phyloP scores from a whole-genome alignment of 495 filamentous ascomycete species.

The Penicillium argentinense region DNA sequence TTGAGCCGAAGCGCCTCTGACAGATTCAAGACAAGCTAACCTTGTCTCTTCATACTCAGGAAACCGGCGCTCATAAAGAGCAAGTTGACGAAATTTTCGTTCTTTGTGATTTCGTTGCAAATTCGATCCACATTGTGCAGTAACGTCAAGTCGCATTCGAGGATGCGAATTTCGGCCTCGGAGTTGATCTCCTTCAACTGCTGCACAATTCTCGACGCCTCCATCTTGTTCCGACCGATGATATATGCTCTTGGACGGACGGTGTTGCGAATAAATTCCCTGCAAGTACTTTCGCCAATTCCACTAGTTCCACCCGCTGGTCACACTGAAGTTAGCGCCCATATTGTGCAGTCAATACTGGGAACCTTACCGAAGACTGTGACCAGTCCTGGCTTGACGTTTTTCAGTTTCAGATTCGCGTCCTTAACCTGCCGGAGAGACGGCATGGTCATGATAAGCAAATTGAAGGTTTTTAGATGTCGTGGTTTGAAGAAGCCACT shows the following conservation, averaged over 20 bases:
- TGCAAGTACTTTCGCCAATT: background rate
- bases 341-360: no score
- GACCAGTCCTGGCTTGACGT: no score
- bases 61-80: background rate
- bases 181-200: background rate
- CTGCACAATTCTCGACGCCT: background rate
- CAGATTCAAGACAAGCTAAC: no score
- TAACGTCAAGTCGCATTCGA: background rate
- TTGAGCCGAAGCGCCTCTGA: no score
- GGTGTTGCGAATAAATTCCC: background rate
- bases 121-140: background rate
- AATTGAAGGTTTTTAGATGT: no score
- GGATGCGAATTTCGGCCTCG: background rate
- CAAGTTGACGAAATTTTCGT: background rate
- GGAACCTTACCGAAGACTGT: no score
- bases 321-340: no score
- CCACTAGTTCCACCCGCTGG: background rate
- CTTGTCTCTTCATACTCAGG: no score
- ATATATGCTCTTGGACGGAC: background rate
- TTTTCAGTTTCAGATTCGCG: no score
- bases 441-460: no score
- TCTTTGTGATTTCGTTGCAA: background rate
- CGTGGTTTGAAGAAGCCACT: no score
- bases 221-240: background rate
- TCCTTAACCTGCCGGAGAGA: no score